Base-by-base conservation (phyloP, 2,329 filamentous ascomycete genomes). In the Claviceps sp. region DNA sequence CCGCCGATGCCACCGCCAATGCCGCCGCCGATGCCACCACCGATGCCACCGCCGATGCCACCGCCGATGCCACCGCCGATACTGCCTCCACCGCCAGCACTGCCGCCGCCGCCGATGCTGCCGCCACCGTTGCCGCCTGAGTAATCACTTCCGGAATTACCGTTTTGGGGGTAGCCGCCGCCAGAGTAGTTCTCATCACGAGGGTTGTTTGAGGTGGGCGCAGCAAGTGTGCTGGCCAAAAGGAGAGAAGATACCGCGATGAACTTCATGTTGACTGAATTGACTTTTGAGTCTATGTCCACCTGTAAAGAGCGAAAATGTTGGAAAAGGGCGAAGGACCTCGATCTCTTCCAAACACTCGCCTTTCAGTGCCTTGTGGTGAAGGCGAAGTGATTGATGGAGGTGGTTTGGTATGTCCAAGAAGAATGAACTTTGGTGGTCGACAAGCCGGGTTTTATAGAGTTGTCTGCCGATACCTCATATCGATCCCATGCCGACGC, bases 241-340 rank as follows among this genome's bases (percentile, higher is more conserved):
- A 58, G 55, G 30, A 58, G 47, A 18, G 55, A 40, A 16, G 55
- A 51, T 30, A 48, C 51, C 11, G 48, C 46, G 46, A 57, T 43
- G 51, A 55, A 56, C 52, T 56, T 52, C 56, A 58, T 58, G 22
- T 50, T 58, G 46, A 44, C 20, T 11, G 4, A 14, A 16, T 42
- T 3, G 20, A 20, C 14, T n/a, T 2, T 2, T 2, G 13, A 41
- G 5, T 42, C 40, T 20, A 4, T 18, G 20, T 9, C n/a, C 18
- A 22, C 2, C 9, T 11, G 14, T 11, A 2, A 9, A 42, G 40
- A 22, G 34, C 40, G 43, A 52, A 41, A 13, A 41, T 30, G 49
- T 44, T 41, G 22, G 45, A 22, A 16, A 38, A 46, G 8, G 14
- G 24, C 14, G 16, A 38, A 14, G 37, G 47, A 30, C 26, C 26